Conservation (phyloP, 257 asterid genomes). For the Solanum sitiens region DNA sequence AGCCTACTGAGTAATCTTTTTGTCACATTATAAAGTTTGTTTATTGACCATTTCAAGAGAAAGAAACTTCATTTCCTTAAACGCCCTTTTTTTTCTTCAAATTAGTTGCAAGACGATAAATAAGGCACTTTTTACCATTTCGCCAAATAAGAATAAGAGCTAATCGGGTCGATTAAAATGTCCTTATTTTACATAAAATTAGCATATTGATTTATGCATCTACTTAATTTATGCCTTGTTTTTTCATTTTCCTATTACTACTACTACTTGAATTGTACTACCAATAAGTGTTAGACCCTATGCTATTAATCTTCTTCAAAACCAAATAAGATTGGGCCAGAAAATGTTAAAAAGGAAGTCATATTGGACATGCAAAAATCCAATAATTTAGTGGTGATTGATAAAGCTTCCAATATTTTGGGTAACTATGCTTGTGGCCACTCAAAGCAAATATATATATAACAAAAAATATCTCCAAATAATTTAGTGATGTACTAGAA, state of each 20-base stretch:
- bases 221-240: not conserved
- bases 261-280: not conserved
- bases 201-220: not conserved
- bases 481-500: not conserved
- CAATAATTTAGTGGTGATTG: not conserved
- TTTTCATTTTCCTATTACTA: not conserved
- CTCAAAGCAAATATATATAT: not conserved
- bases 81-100: not conserved
- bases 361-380: not conserved
- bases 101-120: not conserved
- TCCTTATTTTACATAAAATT: not conserved
- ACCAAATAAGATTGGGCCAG: not conserved
- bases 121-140: not conserved
- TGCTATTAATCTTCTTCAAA: not conserved
- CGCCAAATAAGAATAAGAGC: not conserved
- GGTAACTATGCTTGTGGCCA: not conserved
- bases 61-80: not conserved
- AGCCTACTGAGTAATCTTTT: not conserved
- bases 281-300: not conserved
- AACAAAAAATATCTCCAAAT: not conserved
- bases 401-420: not conserved
- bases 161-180: not conserved
- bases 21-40: not conserved
- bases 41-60: not conserved
- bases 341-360: not conserved